Base-by-base conservation (phyloP, 768 basidiomycete species). In the Daedaleopsis sinensis region DNA sequence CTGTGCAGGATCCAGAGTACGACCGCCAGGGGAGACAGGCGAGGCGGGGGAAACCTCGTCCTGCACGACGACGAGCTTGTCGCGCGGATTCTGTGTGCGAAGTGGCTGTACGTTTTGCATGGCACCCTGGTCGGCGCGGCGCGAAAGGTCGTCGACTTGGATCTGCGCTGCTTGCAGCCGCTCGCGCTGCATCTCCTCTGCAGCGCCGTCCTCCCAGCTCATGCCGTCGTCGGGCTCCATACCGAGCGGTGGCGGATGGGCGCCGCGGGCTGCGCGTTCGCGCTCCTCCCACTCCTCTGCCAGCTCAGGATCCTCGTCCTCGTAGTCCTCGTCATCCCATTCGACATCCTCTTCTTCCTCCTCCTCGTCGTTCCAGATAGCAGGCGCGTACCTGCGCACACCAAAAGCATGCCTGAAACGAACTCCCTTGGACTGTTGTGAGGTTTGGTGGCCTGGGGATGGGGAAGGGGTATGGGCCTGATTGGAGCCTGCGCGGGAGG, bases 191-290 rank as follows among this genome's bases (percentile, higher is more conserved):
- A 67, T 79, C 47, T 81, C 79, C 55, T 83, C 84, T 2, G 84
- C 86, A 12, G 80, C 82, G 39, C 79, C 74, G 56, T 93, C 91
- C 51, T 94, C 93, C 94, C 95, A 96, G 61, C 84, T 82, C 85
- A 96, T 91, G 2, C 88, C 90, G 68, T 95, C 94, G 62, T 94
- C 93, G 0, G 83, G 84, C 55, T 90, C 89, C 80, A 88, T 84
- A 19, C 44, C 59, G 7, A 52, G 49, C 5, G 64, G 59, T 48
- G 75, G 52, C 65, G 21, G 75, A 60, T 71, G 72, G 59, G 13
- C 57, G 62, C 72, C 60, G 1, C 65, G 55, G 27, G 66, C 70
- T 57, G 54, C 69, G 68, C 38, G 72, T 57, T 73, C 75, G 48
- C 77, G 77, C 52, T 79, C 78, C n/a, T 74, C 83, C 67, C 86